Evolutionary conservation across 2,329 filamentous ascomycete genomes (phyloP), one percentile per base, ranked within the genome.

Genomic region (Cryphonectria japonica): DNA sequence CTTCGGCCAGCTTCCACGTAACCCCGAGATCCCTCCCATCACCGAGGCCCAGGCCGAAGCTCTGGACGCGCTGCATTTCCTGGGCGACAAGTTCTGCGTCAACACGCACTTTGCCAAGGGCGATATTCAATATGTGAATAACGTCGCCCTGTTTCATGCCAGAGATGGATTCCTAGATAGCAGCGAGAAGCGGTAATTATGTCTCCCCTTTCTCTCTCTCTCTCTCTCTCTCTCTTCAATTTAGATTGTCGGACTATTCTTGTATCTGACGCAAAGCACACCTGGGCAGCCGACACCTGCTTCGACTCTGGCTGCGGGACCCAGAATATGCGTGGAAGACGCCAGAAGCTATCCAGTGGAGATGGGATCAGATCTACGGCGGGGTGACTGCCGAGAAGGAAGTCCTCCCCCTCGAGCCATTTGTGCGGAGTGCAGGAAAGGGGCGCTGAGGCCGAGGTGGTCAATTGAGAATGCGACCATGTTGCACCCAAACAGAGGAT

Each of bases 341-440:
- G 0, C 85, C 85, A 0, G 77, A 78, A 4, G 78, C 77, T 1
- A 76, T 87, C 78, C 82, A 73, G 79, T 78, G 77, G 5, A 80
- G 84, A 11, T 91, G 87, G 86, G 81, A 84, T 29, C 80, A 83
- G 4, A 78, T 91, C 0, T 91, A 88, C 73, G 80, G 83, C 1
- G 85, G 81, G 3, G 83, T 89, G 3, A 83, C 79, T 2, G 79
- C 83, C 0, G 86, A 88, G 72, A 84, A 81, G 14, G 81, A 86
- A 50, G 84, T 88, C 0, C 87, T 90, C 68, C 88, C 88, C 0
- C 78, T 89, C 2, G 85, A 91, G 75, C 86, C 87, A n/a, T 79
- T 78, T 32, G 81, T 85, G 73, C 79, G 83, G 29, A 82, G 79
- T 71, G 80, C 80, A 14, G 78, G 79, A 37, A 80, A 80, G 63